Evolutionary conservation across 441 rosid species (phyloP), one percentile per base, ranked within the genome.

Genomic region (Erodium trifolium): DNA sequence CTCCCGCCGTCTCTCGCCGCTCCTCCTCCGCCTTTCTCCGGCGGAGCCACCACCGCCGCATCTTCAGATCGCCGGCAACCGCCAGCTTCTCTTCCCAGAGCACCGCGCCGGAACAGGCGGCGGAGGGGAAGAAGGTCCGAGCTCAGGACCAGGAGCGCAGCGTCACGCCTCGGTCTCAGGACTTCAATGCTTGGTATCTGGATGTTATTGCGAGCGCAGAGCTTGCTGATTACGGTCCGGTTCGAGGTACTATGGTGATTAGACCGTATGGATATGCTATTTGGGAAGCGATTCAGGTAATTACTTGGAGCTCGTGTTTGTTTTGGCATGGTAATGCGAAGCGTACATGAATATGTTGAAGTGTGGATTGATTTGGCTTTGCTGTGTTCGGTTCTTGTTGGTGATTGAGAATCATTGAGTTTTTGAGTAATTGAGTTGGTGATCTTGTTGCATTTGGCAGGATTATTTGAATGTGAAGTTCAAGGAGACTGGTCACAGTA

Each of bases 201-300:
- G 96, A 91, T 78, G 85, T 91, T 72, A 86, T 91, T 62, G 94
- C 92, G 19, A 87, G 81, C 55, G 96, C 98, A 4, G 98, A 93
- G 74, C 88, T 93, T 47, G 96, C 97, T 1, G 98, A 93, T 79
- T 89, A 93, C 47, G 96, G 98, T 57, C 98, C 96, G 0, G 98
- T 93, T 72, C 92, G 97, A 49, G 98, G 98, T 5, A 91, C 97
- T 12, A 91, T 93, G 98, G 96, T 91, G 29, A 93, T 93, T 77
- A 88, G 96, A 7, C 97, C 98, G 0, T 93, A 93, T 45, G 97
- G 94, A 37, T 93, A 89, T 45, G 93, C 98, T 59, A 89, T 93
- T 55, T 91, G 97, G 97, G 97, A 93, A 84, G 96, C 94, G 17
- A 93, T 93, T 73, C 98, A 93, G 96, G 98, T 88, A 14, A 63